These are phyloP conservation scores for Salix suchowensis DNA, from an alignment of 345 rosid species.

Conservation along the genomic window DNA sequence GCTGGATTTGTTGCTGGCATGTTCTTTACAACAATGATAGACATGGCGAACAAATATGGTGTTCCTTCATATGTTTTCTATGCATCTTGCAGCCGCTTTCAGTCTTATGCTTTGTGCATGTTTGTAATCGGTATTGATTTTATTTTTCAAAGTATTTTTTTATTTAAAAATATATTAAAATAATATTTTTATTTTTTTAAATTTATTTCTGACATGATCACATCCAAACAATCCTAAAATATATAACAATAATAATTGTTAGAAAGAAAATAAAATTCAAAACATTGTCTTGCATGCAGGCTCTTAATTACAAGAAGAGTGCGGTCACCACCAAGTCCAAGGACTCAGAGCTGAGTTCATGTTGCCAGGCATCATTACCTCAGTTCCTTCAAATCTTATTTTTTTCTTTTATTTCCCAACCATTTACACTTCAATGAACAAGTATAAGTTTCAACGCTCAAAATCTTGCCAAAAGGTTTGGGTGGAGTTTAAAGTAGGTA, in stretches of 20 bases:
- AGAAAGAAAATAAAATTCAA: too few species aligned
- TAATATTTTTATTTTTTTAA: too few species aligned
- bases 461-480: not conserved
- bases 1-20: not conserved
- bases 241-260: too few species aligned
- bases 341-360: not conserved
- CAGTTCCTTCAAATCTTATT: not conserved
- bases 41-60: not conserved
- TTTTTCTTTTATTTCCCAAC: too few species aligned
- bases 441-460: not conserved
- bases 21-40: not conserved
- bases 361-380: not conserved
- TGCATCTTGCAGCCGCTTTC: not conserved
- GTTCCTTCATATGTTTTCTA: not conserved
- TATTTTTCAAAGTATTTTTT: too few species aligned
- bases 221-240: too few species aligned
- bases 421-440: not conserved
- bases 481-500: not conserved
- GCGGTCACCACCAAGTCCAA: not conserved
- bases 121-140: too few species aligned
- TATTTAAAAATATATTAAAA: too few species aligned
- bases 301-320: not conserved
- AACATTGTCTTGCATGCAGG: not conserved
- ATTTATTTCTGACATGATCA: accelerated
- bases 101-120: not conserved